Evolutionary conservation across 192 early-diverging fungal species (phyloP).

Genomic region (Spizellomyces sp.): DNA sequence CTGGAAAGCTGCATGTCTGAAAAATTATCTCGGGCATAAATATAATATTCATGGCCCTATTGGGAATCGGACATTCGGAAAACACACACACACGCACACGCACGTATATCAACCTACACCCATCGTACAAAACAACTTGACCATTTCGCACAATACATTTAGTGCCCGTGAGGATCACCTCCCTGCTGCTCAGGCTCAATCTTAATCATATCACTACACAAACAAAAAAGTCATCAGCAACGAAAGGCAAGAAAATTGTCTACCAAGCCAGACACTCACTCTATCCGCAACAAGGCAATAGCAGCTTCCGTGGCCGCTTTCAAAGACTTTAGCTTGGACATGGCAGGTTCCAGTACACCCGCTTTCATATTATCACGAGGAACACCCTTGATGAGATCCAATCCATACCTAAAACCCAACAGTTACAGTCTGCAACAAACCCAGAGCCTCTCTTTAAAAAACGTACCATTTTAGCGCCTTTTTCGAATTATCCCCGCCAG

Average conservation of each 20-base stretch:
- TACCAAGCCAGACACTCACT: conserved; percentile 46
- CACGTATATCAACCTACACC: neutral
- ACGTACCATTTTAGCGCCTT: conserved; percentile 75
- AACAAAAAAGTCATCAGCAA: neutral
- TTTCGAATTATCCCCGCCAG: conserved; percentile 70
- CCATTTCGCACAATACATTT: neutral
- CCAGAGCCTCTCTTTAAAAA: neutral
- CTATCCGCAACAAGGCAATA: conserved; percentile 95
- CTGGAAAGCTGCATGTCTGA: too few species aligned
- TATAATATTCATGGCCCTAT: too few species aligned
- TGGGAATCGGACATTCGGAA: too few species aligned
- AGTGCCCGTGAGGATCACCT: conserved; percentile 52
- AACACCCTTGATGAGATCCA: conserved; percentile 93
- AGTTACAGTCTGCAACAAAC: neutral
- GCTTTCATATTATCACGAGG: conserved; percentile 90
- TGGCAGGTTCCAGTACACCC: conserved; percentile 95
- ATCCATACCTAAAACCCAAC: conserved; percentile 54
- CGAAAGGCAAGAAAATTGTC: neutral
- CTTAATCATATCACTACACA: conserved; percentile 61
- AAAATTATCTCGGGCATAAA: too few species aligned
- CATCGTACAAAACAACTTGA: neutral
- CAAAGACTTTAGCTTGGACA: conserved; percentile 97
- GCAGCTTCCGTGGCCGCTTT: conserved; percentile 99
- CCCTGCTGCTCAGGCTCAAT: conserved; percentile 50
- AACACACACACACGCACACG: too few species aligned